These are phyloP conservation scores for Cystoderma amianthinum DNA, from an alignment of 768 basidiomycete genomes.

Conservation along the genomic window DNA sequence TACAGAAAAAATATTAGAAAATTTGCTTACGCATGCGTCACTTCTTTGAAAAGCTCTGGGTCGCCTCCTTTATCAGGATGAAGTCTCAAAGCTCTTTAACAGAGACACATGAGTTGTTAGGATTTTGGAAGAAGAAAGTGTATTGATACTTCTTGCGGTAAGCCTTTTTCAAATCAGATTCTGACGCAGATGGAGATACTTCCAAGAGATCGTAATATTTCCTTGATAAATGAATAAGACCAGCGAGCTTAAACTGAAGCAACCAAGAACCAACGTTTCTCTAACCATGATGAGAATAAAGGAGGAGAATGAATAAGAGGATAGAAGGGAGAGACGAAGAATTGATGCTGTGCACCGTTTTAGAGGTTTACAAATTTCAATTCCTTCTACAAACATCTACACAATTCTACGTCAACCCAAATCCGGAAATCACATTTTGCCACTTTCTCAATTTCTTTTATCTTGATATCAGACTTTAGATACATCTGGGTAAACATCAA, in stretches of 20 bases:
- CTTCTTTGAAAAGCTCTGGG: constrained; percentile 95
- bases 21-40: constrained; percentile 77
- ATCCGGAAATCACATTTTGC: constrained; percentile 31
- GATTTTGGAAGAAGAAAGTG: constrained; percentile 1
- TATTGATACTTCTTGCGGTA: constrained; percentile 80
- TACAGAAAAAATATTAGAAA: constrained; percentile 2
- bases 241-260: constrained; percentile 1
- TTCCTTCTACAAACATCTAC: constrained; percentile 39
- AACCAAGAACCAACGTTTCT: constrained; percentile 50
- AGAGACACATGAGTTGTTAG: constrained; percentile 5
- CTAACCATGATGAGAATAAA: constrained; percentile 45
- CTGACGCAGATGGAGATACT: constrained; percentile 70
- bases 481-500: constrained; percentile 66
- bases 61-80: constrained; percentile 96
- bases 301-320: constrained; percentile 10
- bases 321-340: constrained; percentile 10
- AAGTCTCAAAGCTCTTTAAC: constrained; percentile 65
- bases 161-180: constrained; percentile 87
- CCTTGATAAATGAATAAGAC: constrained; percentile 28
- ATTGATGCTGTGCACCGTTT: constrained; percentile 16
- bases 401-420: constrained; percentile 31
- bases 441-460: too few species aligned
- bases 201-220: constrained; percentile 94
- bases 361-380: constrained; percentile 24
- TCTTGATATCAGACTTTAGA: neutral